A percentile compares a stretch with the other conserved stretches of the same genome.
These are phyloP conservation scores for Saccharomyces hybrid DNA, from an alignment of 1,139 yeast genomes.

Conservation along the genomic window DNA sequence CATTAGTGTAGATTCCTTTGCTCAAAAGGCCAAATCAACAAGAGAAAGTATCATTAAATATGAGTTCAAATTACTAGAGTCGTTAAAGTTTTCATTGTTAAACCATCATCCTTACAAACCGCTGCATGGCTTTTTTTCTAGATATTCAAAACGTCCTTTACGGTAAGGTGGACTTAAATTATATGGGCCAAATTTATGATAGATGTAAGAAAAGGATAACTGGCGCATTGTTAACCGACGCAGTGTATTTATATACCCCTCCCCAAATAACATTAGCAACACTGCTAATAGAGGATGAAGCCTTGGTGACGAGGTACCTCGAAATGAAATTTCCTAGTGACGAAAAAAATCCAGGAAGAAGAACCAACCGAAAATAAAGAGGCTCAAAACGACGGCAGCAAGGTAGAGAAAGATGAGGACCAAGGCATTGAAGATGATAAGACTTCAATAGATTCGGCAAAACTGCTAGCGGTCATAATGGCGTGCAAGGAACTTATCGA, in stretches of 20 bases:
- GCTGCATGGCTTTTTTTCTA: constrained; percentile 80
- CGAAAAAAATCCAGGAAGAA: constrained; percentile 19
- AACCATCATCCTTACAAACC: constrained; percentile 88
- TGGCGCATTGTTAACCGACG: constrained; percentile 67
- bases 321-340: constrained; percentile 42
- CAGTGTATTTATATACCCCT: constrained; percentile 71
- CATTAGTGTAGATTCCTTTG: constrained; percentile 76
- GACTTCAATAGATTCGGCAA: constrained; percentile 34
- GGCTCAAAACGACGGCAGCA: constrained; percentile 7
- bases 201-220: constrained; percentile 57
- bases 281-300: constrained; percentile 56
- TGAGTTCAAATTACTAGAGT: constrained; percentile 69
- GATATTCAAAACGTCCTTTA: constrained; percentile 68
- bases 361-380: constrained; percentile 4
- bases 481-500: constrained; percentile 45
- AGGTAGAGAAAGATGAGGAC: constrained; percentile 9
- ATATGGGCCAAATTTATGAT: constrained; percentile 50
- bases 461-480: constrained; percentile 39
- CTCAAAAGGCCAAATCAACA: constrained; percentile 58
- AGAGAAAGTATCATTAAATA: constrained; percentile 61
- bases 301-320: constrained; percentile 59
- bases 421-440: constrained; percentile 3
- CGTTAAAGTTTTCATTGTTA: constrained; percentile 67
- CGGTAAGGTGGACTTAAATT: constrained; percentile 32
- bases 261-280: constrained; percentile 94